Conservation (phyloP, 345 rosid species). For the Xanthoceras sorbifolium region DNA sequence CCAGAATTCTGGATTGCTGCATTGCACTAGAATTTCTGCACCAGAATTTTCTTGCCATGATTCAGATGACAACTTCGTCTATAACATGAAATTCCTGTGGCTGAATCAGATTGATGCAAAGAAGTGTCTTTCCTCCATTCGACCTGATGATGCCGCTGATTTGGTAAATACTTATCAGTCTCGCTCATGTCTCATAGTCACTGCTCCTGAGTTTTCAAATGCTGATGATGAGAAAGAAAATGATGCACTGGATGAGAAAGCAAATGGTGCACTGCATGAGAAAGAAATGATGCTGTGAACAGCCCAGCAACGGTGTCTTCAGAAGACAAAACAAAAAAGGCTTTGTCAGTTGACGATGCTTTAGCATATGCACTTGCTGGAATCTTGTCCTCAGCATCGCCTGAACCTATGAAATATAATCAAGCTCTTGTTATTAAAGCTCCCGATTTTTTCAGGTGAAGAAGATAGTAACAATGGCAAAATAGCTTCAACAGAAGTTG, state of each 20-base stretch:
- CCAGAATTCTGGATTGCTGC: conserved; percentile 34
- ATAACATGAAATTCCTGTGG: conserved; percentile 24
- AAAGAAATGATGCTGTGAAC: too few relatives aligned
- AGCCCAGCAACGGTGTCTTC: conserved; percentile 30
- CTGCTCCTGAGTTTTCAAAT: conserved; percentile 50
- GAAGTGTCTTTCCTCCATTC: conserved; percentile 22
- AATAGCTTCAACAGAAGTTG: conserved; percentile 21
- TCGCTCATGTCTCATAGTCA: conserved; percentile 43
- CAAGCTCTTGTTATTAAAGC: conserved; percentile 53
- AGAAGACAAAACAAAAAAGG: conserved; percentile 37
- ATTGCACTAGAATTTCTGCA: conserved; percentile 47
- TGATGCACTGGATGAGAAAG: conserved; percentile 14
- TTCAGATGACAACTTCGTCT: conserved; percentile 45
- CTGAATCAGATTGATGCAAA: conserved; percentile 29
- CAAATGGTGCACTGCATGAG: too few relatives aligned
- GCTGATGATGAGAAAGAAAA: conserved; percentile 50
- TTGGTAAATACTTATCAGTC: conserved; percentile 28
- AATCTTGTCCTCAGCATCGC: conserved; percentile 55
- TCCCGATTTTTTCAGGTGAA: conserved; percentile 63
- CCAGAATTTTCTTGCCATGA: conserved; percentile 64
- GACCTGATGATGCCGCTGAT: conserved; percentile 23
- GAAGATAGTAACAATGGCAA: conserved; percentile 44
- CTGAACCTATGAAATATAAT: conserved; percentile 36
- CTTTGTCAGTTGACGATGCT: conserved; percentile 72
- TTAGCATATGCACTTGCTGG: conserved; percentile 82